phyloP scores from a whole-genome alignment of 2,329 filamentous ascomycete genomes.

The Peltaster fructicola region DNA sequence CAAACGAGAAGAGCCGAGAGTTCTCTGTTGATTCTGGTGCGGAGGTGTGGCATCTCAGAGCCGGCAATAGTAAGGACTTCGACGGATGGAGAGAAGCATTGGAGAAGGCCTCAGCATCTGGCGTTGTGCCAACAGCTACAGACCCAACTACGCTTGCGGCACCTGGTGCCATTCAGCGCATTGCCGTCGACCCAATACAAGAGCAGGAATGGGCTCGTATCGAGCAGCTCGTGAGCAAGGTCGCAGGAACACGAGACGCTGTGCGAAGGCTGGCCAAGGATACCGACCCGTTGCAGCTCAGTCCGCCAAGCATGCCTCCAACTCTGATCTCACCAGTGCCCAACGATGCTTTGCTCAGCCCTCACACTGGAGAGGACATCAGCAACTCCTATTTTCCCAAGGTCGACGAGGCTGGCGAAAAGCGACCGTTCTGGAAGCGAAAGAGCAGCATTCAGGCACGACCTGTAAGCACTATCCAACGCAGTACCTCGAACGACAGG shows the following conservation, averaged over 20 bases:
- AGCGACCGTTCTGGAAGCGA: constrained; percentile 77
- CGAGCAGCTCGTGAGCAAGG: constrained; percentile 66
- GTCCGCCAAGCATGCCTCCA: too few species aligned
- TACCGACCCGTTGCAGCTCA: constrained; percentile 51
- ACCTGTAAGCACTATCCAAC: too few species aligned
- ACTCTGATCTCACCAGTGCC: constrained; percentile 1
- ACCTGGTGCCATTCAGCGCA: too few species aligned
- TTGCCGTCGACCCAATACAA: constrained; percentile 33
- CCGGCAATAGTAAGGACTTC: constrained; percentile 70
- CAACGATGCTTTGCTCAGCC: constrained; percentile 4
- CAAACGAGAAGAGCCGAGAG: constrained; percentile 72
- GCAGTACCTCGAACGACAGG: too few species aligned
- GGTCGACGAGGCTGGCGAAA: constrained; percentile 29
- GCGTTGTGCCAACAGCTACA: constrained; percentile 6
- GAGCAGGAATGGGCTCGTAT: constrained; percentile 76
- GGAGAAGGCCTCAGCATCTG: constrained; percentile 44
- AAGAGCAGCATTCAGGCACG: constrained; percentile 42
- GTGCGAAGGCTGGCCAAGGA: constrained; percentile 74
- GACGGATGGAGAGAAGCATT: constrained; percentile 71
- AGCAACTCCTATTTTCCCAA: constrained; percentile 17
- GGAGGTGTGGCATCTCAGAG: constrained; percentile 88
- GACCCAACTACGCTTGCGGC: constrained; percentile 10
- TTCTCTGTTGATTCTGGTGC: constrained; percentile 95
- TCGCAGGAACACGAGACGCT: constrained; percentile 77
- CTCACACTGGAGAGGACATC: constrained; percentile 3